These are phyloP conservation scores for Pyrenula massariospora DNA, from an alignment of 495 filamentous ascomycete genomes.

Conservation along the genomic window DNA sequence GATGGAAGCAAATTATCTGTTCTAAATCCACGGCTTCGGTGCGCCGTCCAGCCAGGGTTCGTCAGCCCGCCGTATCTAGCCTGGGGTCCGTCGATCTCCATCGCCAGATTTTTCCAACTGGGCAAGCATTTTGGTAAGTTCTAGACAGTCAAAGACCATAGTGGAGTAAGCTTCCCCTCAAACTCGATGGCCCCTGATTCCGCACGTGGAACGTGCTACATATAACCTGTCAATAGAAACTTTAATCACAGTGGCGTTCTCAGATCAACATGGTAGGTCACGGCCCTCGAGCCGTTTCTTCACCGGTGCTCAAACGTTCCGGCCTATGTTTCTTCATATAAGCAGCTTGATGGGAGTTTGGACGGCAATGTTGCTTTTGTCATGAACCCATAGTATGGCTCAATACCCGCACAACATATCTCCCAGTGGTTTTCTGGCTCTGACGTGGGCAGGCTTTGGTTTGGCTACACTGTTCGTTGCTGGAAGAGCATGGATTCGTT, in stretches of 20 bases:
- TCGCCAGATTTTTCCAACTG: not conserved
- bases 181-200: not conserved
- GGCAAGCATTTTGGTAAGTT: not conserved
- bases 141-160: not conserved
- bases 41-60: not conserved
- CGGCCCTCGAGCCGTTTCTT: not conserved
- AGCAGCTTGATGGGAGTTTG: not conserved
- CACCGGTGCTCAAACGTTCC: not conserved
- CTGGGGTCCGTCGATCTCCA: not conserved
- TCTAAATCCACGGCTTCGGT: not conserved
- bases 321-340: not conserved
- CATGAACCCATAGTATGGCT: not conserved
- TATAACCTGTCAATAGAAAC: not conserved
- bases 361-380: too few species aligned
- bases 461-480: not conserved
- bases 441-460: not conserved
- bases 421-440: not conserved
- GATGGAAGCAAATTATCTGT: too few species aligned
- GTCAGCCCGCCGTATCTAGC: not conserved
- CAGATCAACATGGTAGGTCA: not conserved
- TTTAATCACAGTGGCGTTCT: not conserved
- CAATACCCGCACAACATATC: not conserved
- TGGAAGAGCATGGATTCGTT: not conserved
- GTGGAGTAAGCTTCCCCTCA: not conserved
- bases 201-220: not conserved